Conservation (phyloP, 805 yeast genomes). For the Candida incommunis region DNA sequence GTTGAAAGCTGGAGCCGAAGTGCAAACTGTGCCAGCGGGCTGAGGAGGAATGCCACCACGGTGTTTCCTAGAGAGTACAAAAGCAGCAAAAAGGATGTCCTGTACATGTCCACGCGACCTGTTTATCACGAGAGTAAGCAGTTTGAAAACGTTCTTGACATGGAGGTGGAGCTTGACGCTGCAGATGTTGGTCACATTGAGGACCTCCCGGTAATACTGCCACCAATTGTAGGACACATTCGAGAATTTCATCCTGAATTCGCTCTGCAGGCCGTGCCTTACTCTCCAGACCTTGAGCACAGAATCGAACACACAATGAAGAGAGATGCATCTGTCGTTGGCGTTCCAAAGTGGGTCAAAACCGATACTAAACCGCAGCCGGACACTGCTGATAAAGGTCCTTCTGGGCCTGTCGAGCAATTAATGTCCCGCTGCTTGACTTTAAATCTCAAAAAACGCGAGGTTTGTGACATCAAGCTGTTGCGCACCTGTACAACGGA, state of each 20-base stretch:
- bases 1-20: background rate
- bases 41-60: constrained; percentile 1
- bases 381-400: background rate
- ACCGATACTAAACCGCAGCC: background rate
- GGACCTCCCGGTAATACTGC: constrained; percentile 5
- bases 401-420: constrained; percentile 1
- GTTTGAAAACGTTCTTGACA: background rate
- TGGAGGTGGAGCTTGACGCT: constrained; percentile 1
- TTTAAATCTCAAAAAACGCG: constrained; percentile 7
- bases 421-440: constrained; percentile 3
- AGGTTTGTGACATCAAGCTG: constrained; percentile 8
- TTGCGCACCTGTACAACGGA: constrained; percentile 4
- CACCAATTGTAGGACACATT: constrained; percentile 14
- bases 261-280: constrained; percentile 12
- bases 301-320: constrained; percentile 12
- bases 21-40: background rate
- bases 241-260: constrained; percentile 16
- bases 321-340: constrained; percentile 6
- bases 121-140: constrained; percentile 2
- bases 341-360: constrained; percentile 2
- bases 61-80: constrained; percentile 2
- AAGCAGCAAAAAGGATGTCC: background rate
- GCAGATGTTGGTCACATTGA: constrained; percentile 2
- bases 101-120: constrained; percentile 3
- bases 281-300: constrained; percentile 10